Conservation (phyloP, 352 stramenopile species). For the Pythium plurisporium region DNA sequence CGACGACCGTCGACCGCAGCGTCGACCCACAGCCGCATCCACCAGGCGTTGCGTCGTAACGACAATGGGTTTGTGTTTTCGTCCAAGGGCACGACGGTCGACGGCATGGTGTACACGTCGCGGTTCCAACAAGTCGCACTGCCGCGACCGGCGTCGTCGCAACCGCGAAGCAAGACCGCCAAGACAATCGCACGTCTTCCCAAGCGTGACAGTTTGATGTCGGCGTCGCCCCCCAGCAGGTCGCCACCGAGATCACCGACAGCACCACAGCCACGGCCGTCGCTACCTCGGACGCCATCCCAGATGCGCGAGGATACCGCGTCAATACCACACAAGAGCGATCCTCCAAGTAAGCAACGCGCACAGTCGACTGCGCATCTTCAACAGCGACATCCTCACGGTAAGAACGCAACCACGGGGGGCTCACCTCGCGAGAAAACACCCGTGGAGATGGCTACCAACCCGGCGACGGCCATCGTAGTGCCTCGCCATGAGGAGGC, state of each 20-base stretch:
- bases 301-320: too few relatives aligned
- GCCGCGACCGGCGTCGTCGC: constrained; percentile 16
- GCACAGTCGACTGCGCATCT: constrained; percentile 10
- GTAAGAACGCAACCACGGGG: neutral
- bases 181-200: neutral
- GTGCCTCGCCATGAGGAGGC: constrained; percentile 19
- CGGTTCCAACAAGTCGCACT: constrained; percentile 43
- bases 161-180: constrained; percentile 2
- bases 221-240: neutral
- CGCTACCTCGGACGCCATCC: neutral
- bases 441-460: neutral
- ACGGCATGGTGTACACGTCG: constrained; percentile 53
- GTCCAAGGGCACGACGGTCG: constrained; percentile 37
- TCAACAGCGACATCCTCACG: neutral
- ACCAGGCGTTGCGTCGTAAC: constrained; percentile 47
- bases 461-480: neutral
- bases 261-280: neutral
- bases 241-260: neutral
- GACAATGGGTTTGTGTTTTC: constrained; percentile 56
- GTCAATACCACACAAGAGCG: neutral
- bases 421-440: neutral
- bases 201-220: neutral
- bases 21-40: constrained; percentile 49
- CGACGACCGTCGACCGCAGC: constrained; percentile 42
- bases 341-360: neutral